These are phyloP conservation scores for Monascus purpureus DNA, from an alignment of 495 filamentous ascomycete species.

Conservation along the genomic window DNA sequence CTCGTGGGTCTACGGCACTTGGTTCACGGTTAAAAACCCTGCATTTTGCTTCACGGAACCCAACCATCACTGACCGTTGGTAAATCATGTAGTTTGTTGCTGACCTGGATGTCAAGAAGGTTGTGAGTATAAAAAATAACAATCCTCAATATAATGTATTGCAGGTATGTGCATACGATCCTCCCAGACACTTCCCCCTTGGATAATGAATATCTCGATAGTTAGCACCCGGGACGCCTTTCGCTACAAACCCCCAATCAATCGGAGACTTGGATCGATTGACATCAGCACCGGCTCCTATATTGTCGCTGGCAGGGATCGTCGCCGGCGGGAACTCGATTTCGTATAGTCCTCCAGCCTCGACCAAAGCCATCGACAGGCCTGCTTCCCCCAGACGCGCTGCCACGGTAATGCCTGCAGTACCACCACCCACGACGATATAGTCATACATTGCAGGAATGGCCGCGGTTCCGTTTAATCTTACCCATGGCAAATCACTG, in stretches of 20 bases:
- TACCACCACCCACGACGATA: slow-evolving; percentile 39
- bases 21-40: too few species aligned
- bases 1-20: slow-evolving; percentile 21
- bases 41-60: too few species aligned
- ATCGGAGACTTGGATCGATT: slow-evolving; percentile 14
- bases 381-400: slow-evolving; percentile 26
- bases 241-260: slow-evolving; percentile 36
- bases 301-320: slow-evolving; percentile 25
- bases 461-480: background rate
- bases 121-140: too few species aligned
- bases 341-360: slow-evolving; percentile 47
- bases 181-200: slow-evolving; percentile 23
- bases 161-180: slow-evolving; percentile 20
- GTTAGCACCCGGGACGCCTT: slow-evolving; percentile 15
- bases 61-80: slow-evolving; percentile 13
- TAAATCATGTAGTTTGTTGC: slow-evolving; percentile 24
- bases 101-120: slow-evolving; percentile 12
- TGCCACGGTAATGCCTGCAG: slow-evolving; percentile 32
- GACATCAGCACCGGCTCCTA: slow-evolving; percentile 20
- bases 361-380: slow-evolving; percentile 33
- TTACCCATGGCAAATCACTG: background rate
- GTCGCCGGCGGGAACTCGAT: slow-evolving; percentile 23
- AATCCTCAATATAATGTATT: background rate
- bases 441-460: slow-evolving; percentile 30
- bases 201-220: slow-evolving; percentile 26